A percentile compares a stretch with the other conserved stretches of the same genome.
Conservation (phyloP, 2,329 filamentous ascomycete species). For the Aspergillus proliferans region DNA sequence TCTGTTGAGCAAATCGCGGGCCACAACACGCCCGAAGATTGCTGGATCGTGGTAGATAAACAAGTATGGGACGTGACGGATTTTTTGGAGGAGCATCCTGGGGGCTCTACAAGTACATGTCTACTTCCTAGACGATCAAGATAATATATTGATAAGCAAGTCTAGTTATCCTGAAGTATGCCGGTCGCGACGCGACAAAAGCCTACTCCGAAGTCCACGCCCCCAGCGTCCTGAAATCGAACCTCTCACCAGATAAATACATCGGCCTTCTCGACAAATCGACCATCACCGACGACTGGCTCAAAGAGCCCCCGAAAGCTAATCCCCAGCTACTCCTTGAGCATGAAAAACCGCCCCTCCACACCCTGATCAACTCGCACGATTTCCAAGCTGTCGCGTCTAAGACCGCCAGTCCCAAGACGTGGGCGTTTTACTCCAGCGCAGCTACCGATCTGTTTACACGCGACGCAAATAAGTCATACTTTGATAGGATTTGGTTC, state of each 20-base stretch:
- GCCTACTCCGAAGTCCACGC: slow-evolving; percentile 43
- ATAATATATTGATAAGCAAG: background rate
- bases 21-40: slow-evolving; percentile 46
- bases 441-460: slow-evolving; percentile 60
- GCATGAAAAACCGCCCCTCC: slow-evolving; percentile 45
- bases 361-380: slow-evolving; percentile 52
- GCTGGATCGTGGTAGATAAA: slow-evolving; percentile 64
- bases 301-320: slow-evolving; percentile 33
- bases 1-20: slow-evolving; percentile 41
- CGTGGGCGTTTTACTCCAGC: slow-evolving; percentile 65
- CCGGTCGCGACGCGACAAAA: slow-evolving; percentile 40
- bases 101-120: slow-evolving; percentile 48
- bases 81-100: slow-evolving; percentile 59
- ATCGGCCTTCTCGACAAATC: slow-evolving; percentile 46
- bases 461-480: slow-evolving; percentile 48
- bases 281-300: slow-evolving; percentile 47
- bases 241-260: slow-evolving; percentile 39
- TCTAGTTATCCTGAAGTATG: slow-evolving; percentile 41
- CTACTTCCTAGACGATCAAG: background rate
- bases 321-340: slow-evolving; percentile 20
- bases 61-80: slow-evolving; percentile 63
- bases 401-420: slow-evolving; percentile 52
- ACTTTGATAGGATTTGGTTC: slow-evolving; percentile 53
- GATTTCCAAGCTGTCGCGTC: slow-evolving; percentile 57
- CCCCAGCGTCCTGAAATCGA: slow-evolving; percentile 41